A percentile compares a stretch with the other conserved stretches of the same genome.
Evolutionary conservation across 306 rosid species (phyloP).

Genomic region (Corylus americana): DNA sequence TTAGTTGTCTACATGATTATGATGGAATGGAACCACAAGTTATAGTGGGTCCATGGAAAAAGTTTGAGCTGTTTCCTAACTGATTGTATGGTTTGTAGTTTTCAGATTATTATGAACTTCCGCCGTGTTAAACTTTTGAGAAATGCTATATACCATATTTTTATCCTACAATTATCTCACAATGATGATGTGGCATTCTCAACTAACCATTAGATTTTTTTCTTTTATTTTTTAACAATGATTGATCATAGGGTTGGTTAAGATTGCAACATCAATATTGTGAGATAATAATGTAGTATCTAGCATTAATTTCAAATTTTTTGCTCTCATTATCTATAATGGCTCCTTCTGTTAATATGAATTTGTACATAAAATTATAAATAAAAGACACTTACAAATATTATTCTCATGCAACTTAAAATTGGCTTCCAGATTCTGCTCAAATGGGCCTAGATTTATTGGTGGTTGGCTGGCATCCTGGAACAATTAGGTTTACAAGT

Average conservation of each 20-base stretch:
- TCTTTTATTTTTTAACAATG: no score
- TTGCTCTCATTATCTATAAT: not conserved
- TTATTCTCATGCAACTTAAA: not conserved
- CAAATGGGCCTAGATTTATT: not conserved
- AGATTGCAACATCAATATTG: no score
- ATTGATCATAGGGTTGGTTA: no score
- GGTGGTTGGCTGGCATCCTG: not conserved
- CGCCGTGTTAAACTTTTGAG: not conserved
- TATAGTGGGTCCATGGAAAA: slow-evolving; percentile 13
- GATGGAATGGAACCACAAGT: not conserved
- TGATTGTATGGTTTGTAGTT: slow-evolving; percentile 2
- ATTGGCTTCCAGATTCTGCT: not conserved
- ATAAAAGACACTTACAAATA: not conserved
- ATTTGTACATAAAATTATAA: not conserved
- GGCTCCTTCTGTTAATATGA: not conserved
- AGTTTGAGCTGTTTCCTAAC: not conserved
- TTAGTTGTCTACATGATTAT: slow-evolving; percentile 18
- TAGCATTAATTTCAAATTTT: not conserved
- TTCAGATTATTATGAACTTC: slow-evolving; percentile 3
- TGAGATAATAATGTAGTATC: no score
- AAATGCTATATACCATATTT: no score
- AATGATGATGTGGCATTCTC: no score
- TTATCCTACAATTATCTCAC: no score
- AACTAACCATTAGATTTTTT: no score
- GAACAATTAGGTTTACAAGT: not conserved